phyloP scores from a whole-genome alignment of 2,329 filamentous ascomycete genomes.

The Lachnellula hyalina region DNA sequence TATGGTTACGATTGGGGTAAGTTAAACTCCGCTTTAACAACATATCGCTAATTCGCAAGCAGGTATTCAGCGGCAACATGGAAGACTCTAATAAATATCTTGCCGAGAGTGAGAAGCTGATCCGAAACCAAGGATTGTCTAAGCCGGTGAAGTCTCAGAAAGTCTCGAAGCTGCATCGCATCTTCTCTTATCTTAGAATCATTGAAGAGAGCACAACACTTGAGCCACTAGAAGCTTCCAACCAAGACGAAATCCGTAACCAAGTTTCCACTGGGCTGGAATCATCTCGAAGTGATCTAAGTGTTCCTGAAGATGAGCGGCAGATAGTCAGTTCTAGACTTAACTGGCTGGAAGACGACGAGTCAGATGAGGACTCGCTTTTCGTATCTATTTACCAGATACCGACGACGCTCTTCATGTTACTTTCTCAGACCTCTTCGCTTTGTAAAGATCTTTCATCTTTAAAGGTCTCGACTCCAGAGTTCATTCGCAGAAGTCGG shows the following conservation, averaged over 20 bases:
- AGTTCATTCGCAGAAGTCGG: slow-evolving; percentile 8
- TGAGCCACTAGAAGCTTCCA: neutral
- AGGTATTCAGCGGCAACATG: slow-evolving; percentile 16
- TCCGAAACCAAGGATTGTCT: slow-evolving; percentile 8
- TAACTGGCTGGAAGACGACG: slow-evolving; percentile 4
- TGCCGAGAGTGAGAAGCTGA: slow-evolving; percentile 10
- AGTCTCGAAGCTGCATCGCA: slow-evolving; percentile 13
- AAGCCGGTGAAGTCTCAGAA: slow-evolving; percentile 15
- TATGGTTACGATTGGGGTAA: slow-evolving; percentile 17
- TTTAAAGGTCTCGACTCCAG: slow-evolving; percentile 1
- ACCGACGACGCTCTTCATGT: slow-evolving; percentile 10
- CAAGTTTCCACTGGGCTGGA: neutral
- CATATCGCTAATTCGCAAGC: neutral
- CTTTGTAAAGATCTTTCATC: slow-evolving; percentile 2
- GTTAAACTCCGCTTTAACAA: neutral
- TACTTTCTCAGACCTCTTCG: slow-evolving; percentile 14
- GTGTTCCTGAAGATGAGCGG: neutral
- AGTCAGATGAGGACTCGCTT: slow-evolving; percentile 9
- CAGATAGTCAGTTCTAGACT: slow-evolving; percentile 1
- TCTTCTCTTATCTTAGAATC: slow-evolving; percentile 15
- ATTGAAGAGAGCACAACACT: slow-evolving; percentile 14
- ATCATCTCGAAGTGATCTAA: neutral
- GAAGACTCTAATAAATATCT: slow-evolving; percentile 11
- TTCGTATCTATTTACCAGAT: slow-evolving; percentile 16
- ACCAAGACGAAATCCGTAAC: neutral